Conservation (phyloP, 148 eudicot species). For the Diospyros lotus region DNA sequence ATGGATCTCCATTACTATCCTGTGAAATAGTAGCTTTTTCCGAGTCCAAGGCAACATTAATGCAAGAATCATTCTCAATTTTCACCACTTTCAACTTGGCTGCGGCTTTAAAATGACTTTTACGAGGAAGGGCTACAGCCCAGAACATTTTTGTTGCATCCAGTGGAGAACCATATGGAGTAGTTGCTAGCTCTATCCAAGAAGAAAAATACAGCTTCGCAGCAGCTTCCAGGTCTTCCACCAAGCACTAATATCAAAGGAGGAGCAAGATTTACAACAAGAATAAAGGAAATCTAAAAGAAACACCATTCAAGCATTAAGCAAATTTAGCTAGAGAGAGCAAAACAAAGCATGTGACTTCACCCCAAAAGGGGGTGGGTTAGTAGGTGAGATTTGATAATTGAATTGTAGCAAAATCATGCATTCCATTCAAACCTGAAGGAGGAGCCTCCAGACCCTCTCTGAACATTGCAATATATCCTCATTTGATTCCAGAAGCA, state of each 20-base stretch:
- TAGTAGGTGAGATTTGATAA: neutral
- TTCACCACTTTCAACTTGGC: slow-evolving; percentile 86
- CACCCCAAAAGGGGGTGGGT: no score
- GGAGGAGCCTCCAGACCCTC: slow-evolving; percentile 90
- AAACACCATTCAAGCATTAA: neutral
- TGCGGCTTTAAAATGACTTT: slow-evolving; percentile 75
- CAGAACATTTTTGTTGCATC: slow-evolving; percentile 91
- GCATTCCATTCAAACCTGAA: slow-evolving; percentile 34
- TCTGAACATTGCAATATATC: slow-evolving; percentile 84
- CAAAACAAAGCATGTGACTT: neutral
- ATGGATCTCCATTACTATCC: slow-evolving; percentile 54
- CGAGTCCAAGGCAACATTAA: slow-evolving; percentile 31
- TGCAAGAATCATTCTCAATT: slow-evolving; percentile 43
- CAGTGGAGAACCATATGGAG: slow-evolving; percentile 86
- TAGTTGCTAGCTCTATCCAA: slow-evolving; percentile 87
- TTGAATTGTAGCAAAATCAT: neutral
- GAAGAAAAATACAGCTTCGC: slow-evolving; percentile 58
- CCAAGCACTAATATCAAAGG: slow-evolving; percentile 44
- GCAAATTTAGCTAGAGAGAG: neutral
- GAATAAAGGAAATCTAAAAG: neutral
- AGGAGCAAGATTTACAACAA: slow-evolving; percentile 9
- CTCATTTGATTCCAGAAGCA: slow-evolving; percentile 85
- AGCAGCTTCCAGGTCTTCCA: slow-evolving; percentile 68
- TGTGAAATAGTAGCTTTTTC: slow-evolving; percentile 33
- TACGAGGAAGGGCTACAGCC: slow-evolving; percentile 85